These are phyloP conservation scores for Starmerella vitae DNA, from an alignment of 805 yeast genomes.

Conservation along the genomic window DNA sequence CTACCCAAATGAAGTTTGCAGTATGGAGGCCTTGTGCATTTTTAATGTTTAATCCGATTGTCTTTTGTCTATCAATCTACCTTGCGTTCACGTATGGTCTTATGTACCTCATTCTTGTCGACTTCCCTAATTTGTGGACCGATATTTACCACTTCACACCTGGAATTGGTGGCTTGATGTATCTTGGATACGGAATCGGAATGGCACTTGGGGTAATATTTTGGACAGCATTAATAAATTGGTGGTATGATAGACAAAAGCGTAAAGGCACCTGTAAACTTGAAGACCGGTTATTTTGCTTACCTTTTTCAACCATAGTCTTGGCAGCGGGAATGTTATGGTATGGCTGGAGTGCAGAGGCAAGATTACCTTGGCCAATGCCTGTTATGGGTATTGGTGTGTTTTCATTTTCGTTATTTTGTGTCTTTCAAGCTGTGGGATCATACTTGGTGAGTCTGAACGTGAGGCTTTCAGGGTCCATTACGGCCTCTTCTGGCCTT, in stretches of 20 bases:
- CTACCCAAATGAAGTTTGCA: slow-evolving; percentile 29
- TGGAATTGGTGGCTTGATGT: slow-evolving; percentile 46
- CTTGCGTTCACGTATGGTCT: slow-evolving; percentile 57
- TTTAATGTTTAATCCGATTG: slow-evolving; percentile 47
- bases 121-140: slow-evolving; percentile 44
- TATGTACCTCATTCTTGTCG: slow-evolving; percentile 47
- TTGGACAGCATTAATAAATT: slow-evolving; percentile 36
- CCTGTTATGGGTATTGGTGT: slow-evolving; percentile 48
- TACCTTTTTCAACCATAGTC: slow-evolving; percentile 35
- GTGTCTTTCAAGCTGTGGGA: slow-evolving; percentile 53
- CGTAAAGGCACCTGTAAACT: slow-evolving; percentile 42
- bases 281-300: slow-evolving; percentile 38
- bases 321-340: slow-evolving; percentile 50
- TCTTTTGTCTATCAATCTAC: slow-evolving; percentile 46
- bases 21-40: slow-evolving; percentile 43
- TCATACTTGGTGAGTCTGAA: slow-evolving; percentile 60
- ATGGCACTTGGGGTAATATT: slow-evolving; percentile 36
- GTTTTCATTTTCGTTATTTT: slow-evolving; percentile 45
- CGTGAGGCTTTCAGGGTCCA: slow-evolving; percentile 51
- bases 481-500: slow-evolving; percentile 54
- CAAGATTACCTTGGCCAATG: slow-evolving; percentile 45
- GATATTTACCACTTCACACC: slow-evolving; percentile 34
- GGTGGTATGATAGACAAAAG: slow-evolving; percentile 24
- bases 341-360: slow-evolving; percentile 60
- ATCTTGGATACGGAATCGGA: slow-evolving; percentile 44